These are phyloP conservation scores for Crithidia expoeki DNA, from an alignment of 208 protist species.

Conservation along the genomic window DNA sequence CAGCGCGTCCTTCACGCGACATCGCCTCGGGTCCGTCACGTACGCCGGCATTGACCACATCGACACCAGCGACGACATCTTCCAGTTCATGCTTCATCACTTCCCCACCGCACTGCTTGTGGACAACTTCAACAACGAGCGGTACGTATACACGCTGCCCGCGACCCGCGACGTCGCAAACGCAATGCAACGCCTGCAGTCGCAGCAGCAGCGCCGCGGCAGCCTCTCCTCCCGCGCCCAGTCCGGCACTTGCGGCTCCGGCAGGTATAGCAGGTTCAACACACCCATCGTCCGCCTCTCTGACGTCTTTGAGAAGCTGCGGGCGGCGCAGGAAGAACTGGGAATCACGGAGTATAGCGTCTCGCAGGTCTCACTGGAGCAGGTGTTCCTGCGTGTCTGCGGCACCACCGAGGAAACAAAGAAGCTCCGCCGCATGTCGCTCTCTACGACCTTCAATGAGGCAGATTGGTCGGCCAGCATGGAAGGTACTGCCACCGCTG, in stretches of 20 bases:
- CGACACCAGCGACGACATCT: slow-evolving; percentile 31
- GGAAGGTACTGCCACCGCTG: background rate
- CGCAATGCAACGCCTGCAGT: slow-evolving; percentile 32
- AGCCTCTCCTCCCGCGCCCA: slow-evolving; percentile 14
- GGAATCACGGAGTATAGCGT: slow-evolving; percentile 78
- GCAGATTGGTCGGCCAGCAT: background rate
- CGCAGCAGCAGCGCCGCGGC: slow-evolving; percentile 22
- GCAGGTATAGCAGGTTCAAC: background rate
- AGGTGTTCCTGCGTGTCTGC: slow-evolving; percentile 67
- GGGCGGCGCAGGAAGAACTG: slow-evolving; percentile 35
- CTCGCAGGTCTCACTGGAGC: slow-evolving; percentile 71
- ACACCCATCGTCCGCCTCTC: slow-evolving; percentile 39
- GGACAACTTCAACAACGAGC: slow-evolving; percentile 47
- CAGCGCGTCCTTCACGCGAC: background rate
- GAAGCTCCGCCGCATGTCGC: slow-evolving; percentile 10
- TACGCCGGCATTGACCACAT: slow-evolving; percentile 38
- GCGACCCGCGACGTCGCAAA: slow-evolving; percentile 33
- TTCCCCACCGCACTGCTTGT: slow-evolving; percentile 47
- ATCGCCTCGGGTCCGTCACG: slow-evolving; percentile 20
- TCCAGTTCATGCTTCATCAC: slow-evolving; percentile 39
- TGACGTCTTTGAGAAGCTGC: slow-evolving; percentile 49
- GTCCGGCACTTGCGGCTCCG: slow-evolving; percentile 5
- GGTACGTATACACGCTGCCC: slow-evolving; percentile 45
- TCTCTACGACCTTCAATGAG: background rate
- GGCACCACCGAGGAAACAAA: slow-evolving; percentile 27